Percentiles rank a stretch among this genome's conserved stretches.
Conservation (phyloP, 345 rosid genomes). For the Pistacia atlantica region DNA sequence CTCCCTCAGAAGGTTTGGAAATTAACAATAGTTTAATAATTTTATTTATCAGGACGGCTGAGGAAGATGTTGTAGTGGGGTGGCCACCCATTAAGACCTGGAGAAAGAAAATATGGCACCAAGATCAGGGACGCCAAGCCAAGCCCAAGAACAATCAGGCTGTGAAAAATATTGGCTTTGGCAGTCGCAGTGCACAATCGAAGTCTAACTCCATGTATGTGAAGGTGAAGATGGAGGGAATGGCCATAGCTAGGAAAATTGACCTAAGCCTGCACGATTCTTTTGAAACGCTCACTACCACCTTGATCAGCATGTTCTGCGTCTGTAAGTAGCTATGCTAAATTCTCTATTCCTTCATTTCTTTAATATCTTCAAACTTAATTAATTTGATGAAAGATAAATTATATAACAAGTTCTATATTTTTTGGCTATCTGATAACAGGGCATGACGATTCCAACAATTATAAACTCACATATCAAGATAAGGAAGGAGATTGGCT, state of each 20-base stretch:
- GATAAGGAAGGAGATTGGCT: slow-evolving; percentile 50
- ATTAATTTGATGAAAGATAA: neutral
- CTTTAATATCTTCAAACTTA: neutral
- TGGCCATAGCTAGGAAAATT: slow-evolving; percentile 52
- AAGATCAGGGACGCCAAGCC: neutral
- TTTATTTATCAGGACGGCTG: slow-evolving; percentile 12
- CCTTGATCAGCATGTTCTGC: slow-evolving; percentile 47
- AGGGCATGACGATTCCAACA: slow-evolving; percentile 34
- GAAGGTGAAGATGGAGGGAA: slow-evolving; percentile 60
- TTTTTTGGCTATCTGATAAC: neutral
- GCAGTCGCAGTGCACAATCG: slow-evolving; percentile 4
- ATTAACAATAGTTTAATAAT: neutral
- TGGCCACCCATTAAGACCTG: slow-evolving; percentile 43
- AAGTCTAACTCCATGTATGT: slow-evolving; percentile 36
- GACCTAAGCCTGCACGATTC: slow-evolving; percentile 38
- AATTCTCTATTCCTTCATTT: neutral
- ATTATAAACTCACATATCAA: slow-evolving; percentile 35
- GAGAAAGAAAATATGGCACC: slow-evolving; percentile 20
- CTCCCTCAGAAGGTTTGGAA: neutral
- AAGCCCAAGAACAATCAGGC: neutral
- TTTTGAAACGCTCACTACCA: slow-evolving; percentile 28
- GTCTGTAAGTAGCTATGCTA: slow-evolving; percentile 25
- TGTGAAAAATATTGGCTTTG: slow-evolving; percentile 1
- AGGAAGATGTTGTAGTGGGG: slow-evolving; percentile 34
- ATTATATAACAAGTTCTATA: neutral